Base-by-base conservation (phyloP, 2,329 filamentous ascomycete genomes). In the Aspergillus niger region DNA sequence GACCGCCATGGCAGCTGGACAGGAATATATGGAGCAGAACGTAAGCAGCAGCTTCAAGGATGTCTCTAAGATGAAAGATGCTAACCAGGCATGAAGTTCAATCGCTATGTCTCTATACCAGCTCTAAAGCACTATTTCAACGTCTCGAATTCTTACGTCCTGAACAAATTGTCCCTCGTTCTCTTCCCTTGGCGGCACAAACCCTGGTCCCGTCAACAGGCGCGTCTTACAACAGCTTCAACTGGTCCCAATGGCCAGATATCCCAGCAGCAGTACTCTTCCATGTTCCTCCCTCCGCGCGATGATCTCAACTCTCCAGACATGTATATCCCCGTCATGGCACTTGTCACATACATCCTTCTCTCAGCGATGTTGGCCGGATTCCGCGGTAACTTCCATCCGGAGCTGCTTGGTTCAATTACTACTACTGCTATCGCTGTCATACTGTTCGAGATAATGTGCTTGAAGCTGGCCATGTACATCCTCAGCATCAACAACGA, bases 311-410 rank as follows among this genome's bases (percentile, higher is more conserved):
- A 99, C 79, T 96, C 92, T 66, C 95, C 96, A 15, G 95, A 99
- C 79, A 98, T 99, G 93, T 99, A 99, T 80, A 99, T 99, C 70
- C 93, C 93, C 61, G 90, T 96, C 72, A 99, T 99, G 95, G 94
- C 95, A 1, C 83, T 99, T 56, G 92, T 98, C 50, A 99, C 95
- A 24, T 99, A 99, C 77, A 96, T 99, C 66, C 89, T 99, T 36
- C 85, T 99, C 10, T 96, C 91, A 5, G 95, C 94, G 0, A 84
- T 98, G 44, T 84, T 99, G 58, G 94, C 94, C 8, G 95, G 95
- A 47, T 84, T 99, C 48, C 86, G 91, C 55, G 94, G 95, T 28
- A 88, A 92, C 66, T 99, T 99, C 80, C 90, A 97, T 72, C 96
- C 96, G 1, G 94, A 98, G 75, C 83, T 99, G 26, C 85, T 99